Conservation (phyloP, 2,329 filamentous ascomycete species). For the Dothistroma pini region DNA sequence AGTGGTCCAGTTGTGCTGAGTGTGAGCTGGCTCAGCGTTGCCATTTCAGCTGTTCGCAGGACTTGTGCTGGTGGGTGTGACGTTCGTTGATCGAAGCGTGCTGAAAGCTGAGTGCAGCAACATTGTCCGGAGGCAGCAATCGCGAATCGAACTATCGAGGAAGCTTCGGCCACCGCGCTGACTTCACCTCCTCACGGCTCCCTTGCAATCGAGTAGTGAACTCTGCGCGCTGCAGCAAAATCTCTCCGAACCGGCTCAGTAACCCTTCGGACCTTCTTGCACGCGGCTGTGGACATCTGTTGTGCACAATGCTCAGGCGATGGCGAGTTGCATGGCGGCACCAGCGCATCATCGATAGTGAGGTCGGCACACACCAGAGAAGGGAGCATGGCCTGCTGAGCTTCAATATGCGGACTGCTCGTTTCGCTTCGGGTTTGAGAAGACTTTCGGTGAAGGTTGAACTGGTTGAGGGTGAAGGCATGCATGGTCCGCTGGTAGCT, state of each 20-base stretch:
- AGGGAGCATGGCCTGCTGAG: conserved; percentile 10
- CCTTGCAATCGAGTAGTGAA: background rate
- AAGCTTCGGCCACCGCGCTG: background rate
- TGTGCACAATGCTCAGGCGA: conserved; percentile 5
- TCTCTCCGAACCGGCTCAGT: conserved; percentile 22
- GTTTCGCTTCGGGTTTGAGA: conserved; percentile 11
- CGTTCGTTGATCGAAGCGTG: too few relatives aligned
- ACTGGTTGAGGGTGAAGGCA: conserved; percentile 26
- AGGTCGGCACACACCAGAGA: conserved; percentile 13
- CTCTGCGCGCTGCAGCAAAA: conserved; percentile 8
- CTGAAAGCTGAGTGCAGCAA: too few relatives aligned
- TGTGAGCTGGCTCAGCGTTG: too few relatives aligned
- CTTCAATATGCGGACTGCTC: conserved; percentile 11
- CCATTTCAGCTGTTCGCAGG: too few relatives aligned
- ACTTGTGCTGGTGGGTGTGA: too few relatives aligned
- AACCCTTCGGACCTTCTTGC: conserved; percentile 14
- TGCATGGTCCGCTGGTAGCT: conserved; percentile 28
- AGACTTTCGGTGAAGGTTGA: conserved; percentile 17
- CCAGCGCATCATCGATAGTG: conserved; percentile 21
- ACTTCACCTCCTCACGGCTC: conserved; percentile 3
- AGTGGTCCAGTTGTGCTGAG: too few relatives aligned
- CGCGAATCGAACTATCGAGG: too few relatives aligned
- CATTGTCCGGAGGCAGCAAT: background rate
- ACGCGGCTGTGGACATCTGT: background rate
- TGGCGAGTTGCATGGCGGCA: conserved; percentile 23